phyloP scores from a whole-genome alignment of 352 stramenopile genomes.

The Pythium periplocum region DNA sequence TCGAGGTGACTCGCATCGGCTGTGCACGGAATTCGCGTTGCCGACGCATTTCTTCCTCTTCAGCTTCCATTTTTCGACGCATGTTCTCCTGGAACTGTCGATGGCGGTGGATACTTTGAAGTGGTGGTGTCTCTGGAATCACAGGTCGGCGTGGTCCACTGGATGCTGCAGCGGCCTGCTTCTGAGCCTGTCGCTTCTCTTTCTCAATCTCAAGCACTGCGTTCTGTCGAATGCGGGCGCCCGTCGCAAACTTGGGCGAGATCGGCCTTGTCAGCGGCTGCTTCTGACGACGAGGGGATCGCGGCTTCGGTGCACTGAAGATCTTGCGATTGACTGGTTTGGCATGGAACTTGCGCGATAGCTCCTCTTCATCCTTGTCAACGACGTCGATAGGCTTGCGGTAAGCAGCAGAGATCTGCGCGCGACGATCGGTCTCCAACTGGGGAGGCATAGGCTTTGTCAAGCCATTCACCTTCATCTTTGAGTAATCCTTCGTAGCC shows the following conservation, averaged over 20 bases:
- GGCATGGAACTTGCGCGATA: conserved; percentile 76
- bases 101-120: conserved; percentile 70
- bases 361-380: conserved; percentile 69
- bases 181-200: conserved; percentile 7
- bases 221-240: conserved; percentile 27
- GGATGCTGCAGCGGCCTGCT: conserved; percentile 2
- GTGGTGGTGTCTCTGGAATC: conserved; percentile 61
- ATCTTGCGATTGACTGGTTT: conserved; percentile 54
- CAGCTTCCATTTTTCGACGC: conserved; percentile 43
- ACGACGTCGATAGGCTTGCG: conserved; percentile 48
- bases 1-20: conserved; percentile 55
- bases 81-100: conserved; percentile 70
- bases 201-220: conserved; percentile 34
- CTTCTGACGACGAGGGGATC: conserved; percentile 7
- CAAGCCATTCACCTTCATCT: conserved; percentile 24
- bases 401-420: conserved; percentile 33
- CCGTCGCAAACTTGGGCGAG: conserved; percentile 41
- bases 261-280: conserved; percentile 36
- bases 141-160: conserved; percentile 23
- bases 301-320: conserved; percentile 25
- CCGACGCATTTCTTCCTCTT: conserved; percentile 48
- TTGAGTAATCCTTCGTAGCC: conserved; percentile 14
- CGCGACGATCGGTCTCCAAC: conserved; percentile 57
- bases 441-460: conserved; percentile 53
- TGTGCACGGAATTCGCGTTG: conserved; percentile 67